Evolutionary conservation across 352 stramenopile genomes (phyloP).

Genomic region (Ochromonadaceae sp.): DNA sequence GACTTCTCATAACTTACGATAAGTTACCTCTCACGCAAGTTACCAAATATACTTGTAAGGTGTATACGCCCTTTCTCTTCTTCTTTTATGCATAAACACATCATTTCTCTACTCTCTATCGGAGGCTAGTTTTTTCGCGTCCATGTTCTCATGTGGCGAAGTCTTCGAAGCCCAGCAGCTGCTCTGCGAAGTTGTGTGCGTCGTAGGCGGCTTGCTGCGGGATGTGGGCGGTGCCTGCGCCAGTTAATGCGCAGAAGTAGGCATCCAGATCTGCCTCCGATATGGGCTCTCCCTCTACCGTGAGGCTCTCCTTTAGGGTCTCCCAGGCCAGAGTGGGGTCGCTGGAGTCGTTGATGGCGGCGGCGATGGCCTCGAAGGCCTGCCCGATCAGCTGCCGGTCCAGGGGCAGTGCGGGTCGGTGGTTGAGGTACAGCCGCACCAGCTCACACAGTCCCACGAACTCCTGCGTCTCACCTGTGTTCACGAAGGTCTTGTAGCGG

Average conservation of each 20-base stretch:
- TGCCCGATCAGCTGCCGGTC: constrained; percentile 53
- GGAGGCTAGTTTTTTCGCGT: too few species aligned
- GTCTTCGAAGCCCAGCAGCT: constrained; percentile 67
- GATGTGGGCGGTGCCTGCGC: constrained; percentile 24
- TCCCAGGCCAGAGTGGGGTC: constrained; percentile 41
- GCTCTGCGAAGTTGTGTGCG: constrained; percentile 44
- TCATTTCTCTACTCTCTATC: too few species aligned
- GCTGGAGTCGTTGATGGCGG: neutral
- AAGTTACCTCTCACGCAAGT: too few species aligned
- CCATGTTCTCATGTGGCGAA: too few species aligned
- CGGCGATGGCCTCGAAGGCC: constrained; percentile 45
- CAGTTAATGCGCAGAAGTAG: constrained; percentile 50
- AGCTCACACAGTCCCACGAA: constrained; percentile 42
- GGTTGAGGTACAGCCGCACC: constrained; percentile 77
- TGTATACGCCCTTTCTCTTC: too few species aligned
- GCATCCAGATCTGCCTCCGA: constrained; percentile 54
- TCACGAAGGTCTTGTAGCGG: constrained; percentile 35
- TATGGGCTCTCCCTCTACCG: constrained; percentile 53
- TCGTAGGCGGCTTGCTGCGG: neutral
- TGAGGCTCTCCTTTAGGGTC: constrained; percentile 43
- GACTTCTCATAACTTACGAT: too few species aligned
- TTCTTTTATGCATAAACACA: too few species aligned
- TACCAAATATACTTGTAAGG: too few species aligned
- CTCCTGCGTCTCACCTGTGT: constrained; percentile 33
- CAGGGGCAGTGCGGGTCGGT: constrained; percentile 65